Percentiles rank a stretch among this genome's conserved stretches.
Conservation (phyloP, 139 green algal genomes). For the Closterium sp. region DNA sequence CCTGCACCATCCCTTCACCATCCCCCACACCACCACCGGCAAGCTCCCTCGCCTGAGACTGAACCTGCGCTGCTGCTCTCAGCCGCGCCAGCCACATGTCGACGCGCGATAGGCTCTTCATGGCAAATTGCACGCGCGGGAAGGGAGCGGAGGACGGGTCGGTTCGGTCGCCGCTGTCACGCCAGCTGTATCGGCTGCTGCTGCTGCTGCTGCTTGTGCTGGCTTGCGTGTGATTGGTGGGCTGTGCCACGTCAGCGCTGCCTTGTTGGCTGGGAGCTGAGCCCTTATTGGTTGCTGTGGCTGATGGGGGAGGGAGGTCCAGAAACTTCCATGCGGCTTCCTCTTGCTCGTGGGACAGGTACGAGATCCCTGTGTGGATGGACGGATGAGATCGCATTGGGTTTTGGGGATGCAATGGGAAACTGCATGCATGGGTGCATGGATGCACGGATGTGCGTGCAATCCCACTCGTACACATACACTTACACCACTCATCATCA, state of each 20-base stretch:
- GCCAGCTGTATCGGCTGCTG: not conserved
- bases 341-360: not conserved
- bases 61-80: not conserved
- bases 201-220: not conserved
- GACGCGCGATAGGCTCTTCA: not conserved
- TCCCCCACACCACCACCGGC: not conserved
- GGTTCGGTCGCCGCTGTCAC: not conserved
- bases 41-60: not conserved
- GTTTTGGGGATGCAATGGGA: not conserved
- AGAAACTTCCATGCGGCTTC: slow-evolving; percentile 8
- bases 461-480: no score
- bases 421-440: not conserved
- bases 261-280: no score
- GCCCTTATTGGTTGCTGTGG: not conserved
- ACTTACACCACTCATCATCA: no score
- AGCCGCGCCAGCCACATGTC: not conserved
- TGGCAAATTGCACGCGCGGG: not conserved
- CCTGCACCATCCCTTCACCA: no score
- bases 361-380: not conserved
- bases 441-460: not conserved
- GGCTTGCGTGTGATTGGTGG: not conserved
- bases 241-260: not conserved
- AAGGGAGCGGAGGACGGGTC: not conserved
- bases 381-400: not conserved
- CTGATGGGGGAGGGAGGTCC: slow-evolving; percentile 5